These are phyloP conservation scores for Eremochloa ophiuroides DNA, from an alignment of 176 grass and related monocot genomes.

Conservation along the genomic window DNA sequence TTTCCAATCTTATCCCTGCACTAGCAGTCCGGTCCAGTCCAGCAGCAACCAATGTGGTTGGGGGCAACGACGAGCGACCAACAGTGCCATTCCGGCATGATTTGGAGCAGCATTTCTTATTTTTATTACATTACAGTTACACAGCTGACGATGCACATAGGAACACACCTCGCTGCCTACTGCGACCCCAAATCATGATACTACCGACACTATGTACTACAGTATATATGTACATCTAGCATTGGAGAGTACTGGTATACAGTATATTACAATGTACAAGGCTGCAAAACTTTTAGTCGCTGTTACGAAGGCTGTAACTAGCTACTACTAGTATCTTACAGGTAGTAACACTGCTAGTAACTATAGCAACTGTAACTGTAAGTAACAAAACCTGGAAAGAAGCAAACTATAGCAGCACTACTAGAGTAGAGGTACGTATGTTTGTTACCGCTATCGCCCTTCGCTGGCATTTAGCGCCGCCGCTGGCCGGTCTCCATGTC, in stretches of 20 bases:
- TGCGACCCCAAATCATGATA: background rate
- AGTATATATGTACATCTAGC: slow-evolving; percentile 16
- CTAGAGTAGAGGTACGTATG: too few relatives aligned
- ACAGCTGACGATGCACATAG: background rate
- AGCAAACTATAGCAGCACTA: slow-evolving; percentile 15
- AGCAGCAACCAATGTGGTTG: background rate
- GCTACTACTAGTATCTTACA: slow-evolving; percentile 11
- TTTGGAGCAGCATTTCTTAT: slow-evolving; percentile 1
- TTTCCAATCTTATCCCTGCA: background rate
- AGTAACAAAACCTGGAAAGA: slow-evolving; percentile 20
- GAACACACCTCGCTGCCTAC: background rate
- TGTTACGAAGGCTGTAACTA: slow-evolving; percentile 15
- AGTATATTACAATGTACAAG: slow-evolving; percentile 36
- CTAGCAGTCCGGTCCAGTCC: background rate
- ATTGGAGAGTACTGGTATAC: background rate
- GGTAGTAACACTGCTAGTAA: background rate
- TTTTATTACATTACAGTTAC: too few relatives aligned
- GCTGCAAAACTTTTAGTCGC: slow-evolving; percentile 44
- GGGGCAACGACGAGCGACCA: too few relatives aligned
- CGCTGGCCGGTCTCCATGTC: slow-evolving; percentile 10
- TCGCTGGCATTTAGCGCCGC: slow-evolving; percentile 35
- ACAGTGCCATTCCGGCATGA: background rate
- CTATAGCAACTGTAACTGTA: slow-evolving; percentile 27
- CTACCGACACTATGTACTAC: background rate
- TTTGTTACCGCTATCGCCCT: background rate